Evolutionary conservation across 495 filamentous ascomycete species (phyloP).

Genomic region (Tetracladium marchalianum): DNA sequence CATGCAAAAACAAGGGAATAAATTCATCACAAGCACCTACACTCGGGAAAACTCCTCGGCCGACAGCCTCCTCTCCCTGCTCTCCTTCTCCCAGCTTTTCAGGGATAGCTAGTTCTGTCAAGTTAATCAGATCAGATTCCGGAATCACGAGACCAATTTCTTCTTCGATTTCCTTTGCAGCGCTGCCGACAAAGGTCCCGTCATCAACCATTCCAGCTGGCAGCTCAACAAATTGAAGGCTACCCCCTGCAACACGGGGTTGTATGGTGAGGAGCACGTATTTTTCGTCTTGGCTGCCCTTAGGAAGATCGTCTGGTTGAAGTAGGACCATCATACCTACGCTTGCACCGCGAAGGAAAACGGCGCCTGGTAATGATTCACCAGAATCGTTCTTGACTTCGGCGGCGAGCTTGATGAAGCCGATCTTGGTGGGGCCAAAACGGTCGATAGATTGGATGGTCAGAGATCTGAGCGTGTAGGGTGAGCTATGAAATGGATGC

Average conservation of each 20-base stretch:
- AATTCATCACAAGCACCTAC: slow-evolving; percentile 80
- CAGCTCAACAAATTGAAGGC: slow-evolving; percentile 65
- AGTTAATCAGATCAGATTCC: slow-evolving; percentile 51
- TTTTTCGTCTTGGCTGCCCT: slow-evolving; percentile 40
- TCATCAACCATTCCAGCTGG: slow-evolving; percentile 89
- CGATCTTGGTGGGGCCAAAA: slow-evolving; percentile 54
- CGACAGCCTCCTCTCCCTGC: slow-evolving; percentile 34
- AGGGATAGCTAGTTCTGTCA: slow-evolving; percentile 50
- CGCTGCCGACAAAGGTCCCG: slow-evolving; percentile 65
- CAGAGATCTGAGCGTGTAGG: slow-evolving; percentile 61
- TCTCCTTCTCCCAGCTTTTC: slow-evolving; percentile 16
- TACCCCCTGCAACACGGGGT: slow-evolving; percentile 70
- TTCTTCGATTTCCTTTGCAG: slow-evolving; percentile 75
- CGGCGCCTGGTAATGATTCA: slow-evolving; percentile 61
- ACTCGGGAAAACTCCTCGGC: slow-evolving; percentile 61
- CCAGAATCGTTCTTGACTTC: slow-evolving; percentile 51
- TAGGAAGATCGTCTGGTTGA: slow-evolving; percentile 53
- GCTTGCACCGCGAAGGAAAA: slow-evolving; percentile 73
- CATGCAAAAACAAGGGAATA: slow-evolving; percentile 66
- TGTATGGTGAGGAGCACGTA: slow-evolving; percentile 74
- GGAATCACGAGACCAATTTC: slow-evolving; percentile 52
- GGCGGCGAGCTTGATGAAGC: slow-evolving; percentile 70
- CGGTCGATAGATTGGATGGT: slow-evolving; percentile 66
- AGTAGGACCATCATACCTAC: slow-evolving; percentile 78
- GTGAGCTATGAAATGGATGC: slow-evolving; percentile 63